Evolutionary conservation across 2,329 filamentous ascomycete genomes (phyloP).

Genomic region (Pseudocercospora vitis): DNA sequence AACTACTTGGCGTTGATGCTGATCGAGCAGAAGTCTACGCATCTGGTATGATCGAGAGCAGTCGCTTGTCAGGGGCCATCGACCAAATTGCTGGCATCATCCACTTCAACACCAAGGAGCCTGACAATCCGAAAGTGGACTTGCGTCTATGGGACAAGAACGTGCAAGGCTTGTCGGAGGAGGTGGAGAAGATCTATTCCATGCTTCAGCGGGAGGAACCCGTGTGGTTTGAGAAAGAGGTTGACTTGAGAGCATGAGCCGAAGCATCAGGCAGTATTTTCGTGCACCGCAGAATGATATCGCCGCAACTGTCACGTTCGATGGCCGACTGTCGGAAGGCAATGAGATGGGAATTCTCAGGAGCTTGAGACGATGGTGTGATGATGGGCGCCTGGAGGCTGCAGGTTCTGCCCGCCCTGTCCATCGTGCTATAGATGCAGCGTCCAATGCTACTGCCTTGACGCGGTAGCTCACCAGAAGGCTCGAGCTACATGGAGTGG

Average conservation of each 20-base stretch:
- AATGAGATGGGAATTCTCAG: too few species aligned
- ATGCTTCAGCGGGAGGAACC: constrained; percentile 79
- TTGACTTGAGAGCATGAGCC: constrained; percentile 30
- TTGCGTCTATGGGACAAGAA: constrained; percentile 86
- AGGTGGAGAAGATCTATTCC: constrained; percentile 83
- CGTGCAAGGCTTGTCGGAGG: constrained; percentile 81
- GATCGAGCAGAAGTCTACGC: constrained; percentile 88
- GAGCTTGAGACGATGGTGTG: too few species aligned
- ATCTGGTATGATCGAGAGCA: constrained; percentile 93
- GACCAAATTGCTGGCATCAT: constrained; percentile 90
- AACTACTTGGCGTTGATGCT: constrained; percentile 72
- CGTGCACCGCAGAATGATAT: too few species aligned
- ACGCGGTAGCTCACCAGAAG: too few species aligned
- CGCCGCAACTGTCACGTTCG: too few species aligned
- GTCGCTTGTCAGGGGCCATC: constrained; percentile 80
- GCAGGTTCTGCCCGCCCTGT: too few species aligned
- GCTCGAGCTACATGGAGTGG: too few species aligned
- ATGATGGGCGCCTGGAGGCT: too few species aligned
- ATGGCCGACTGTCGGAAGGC: too few species aligned
- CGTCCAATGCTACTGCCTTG: too few species aligned
- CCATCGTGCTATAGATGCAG: too few species aligned
- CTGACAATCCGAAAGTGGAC: constrained; percentile 56
- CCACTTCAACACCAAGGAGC: constrained; percentile 76
- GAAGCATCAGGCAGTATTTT: too few species aligned
- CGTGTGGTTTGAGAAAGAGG: constrained; percentile 48